Conservation (phyloP, 2,329 filamentous ascomycete genomes). For the Ophiostoma quercus region DNA sequence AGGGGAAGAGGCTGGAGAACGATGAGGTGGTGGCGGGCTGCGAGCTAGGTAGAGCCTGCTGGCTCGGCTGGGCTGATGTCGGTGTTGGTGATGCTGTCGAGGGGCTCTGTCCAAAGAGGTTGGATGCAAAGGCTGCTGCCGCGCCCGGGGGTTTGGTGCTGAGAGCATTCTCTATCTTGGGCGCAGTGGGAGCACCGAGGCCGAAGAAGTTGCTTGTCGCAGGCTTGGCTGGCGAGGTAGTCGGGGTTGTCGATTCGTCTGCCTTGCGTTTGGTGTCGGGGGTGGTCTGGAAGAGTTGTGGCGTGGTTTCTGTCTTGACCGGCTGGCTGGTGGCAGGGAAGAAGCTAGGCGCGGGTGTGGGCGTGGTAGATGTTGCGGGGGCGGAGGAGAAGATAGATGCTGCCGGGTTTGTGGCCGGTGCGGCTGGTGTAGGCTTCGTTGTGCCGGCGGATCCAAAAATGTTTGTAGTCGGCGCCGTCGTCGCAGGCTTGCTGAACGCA, state of each 20-base stretch:
- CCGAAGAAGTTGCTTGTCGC: slow-evolving; percentile 11
- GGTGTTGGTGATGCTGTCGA: neutral
- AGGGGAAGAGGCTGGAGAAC: neutral
- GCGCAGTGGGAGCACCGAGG: neutral
- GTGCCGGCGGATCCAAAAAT: neutral
- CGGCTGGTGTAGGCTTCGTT: neutral
- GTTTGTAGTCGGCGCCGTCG: neutral
- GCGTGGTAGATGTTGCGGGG: neutral
- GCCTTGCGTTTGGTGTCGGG: neutral
- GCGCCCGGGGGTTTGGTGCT: neutral
- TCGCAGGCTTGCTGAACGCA: neutral
- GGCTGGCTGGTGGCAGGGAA: neutral
- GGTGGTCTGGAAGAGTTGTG: slow-evolving; percentile 1
- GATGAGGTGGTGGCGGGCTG: neutral
- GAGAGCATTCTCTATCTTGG: neutral
- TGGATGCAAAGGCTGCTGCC: neutral
- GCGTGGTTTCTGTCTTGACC: neutral
- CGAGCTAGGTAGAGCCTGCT: neutral
- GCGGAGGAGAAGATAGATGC: too few species aligned
- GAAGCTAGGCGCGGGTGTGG: slow-evolving; percentile 3
- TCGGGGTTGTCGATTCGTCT: slow-evolving; percentile 5
- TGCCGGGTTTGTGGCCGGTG: neutral
- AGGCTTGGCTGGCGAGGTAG: neutral
- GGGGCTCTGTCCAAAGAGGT: neutral
- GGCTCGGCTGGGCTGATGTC: neutral